Evolutionary conservation across 352 stramenopile species (phyloP).

Genomic region (Pythium dissimile): DNA sequence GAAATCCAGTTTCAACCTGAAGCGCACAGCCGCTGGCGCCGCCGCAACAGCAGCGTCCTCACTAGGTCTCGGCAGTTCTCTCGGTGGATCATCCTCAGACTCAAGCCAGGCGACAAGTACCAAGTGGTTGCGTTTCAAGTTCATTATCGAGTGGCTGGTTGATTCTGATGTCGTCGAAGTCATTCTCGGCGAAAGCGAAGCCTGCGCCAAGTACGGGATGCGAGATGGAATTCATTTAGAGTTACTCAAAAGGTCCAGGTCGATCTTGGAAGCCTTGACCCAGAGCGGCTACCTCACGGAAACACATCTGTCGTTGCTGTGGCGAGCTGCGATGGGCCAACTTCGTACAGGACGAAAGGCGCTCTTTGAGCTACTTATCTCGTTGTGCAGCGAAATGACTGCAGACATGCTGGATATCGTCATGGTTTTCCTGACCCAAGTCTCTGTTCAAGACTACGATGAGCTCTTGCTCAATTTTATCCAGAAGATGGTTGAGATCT

Average conservation of each 20-base stretch:
- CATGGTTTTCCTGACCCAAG: slow-evolving; percentile 70
- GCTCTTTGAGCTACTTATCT: slow-evolving; percentile 70
- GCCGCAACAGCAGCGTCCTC: slow-evolving; percentile 21
- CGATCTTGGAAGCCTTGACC: slow-evolving; percentile 66
- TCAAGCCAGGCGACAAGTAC: slow-evolving; percentile 17
- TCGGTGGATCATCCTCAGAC: slow-evolving; percentile 15
- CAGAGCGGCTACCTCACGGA: slow-evolving; percentile 55
- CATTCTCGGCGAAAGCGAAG: slow-evolving; percentile 67
- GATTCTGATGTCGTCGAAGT: slow-evolving; percentile 80
- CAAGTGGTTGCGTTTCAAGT: slow-evolving; percentile 72
- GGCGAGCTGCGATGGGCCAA: slow-evolving; percentile 67
- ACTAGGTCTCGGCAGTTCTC: slow-evolving; percentile 13
- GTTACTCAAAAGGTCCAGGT: slow-evolving; percentile 73
- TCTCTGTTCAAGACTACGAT: slow-evolving; percentile 66
- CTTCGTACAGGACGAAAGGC: slow-evolving; percentile 64
- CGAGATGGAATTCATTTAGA: slow-evolving; percentile 80
- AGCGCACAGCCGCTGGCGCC: slow-evolving; percentile 20
- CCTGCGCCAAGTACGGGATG: slow-evolving; percentile 63
- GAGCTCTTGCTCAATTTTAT: slow-evolving; percentile 77
- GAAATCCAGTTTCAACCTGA: slow-evolving; percentile 54
- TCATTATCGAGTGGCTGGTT: slow-evolving; percentile 76
- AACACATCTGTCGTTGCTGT: slow-evolving; percentile 68
- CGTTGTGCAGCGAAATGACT: slow-evolving; percentile 58
- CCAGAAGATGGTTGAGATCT: slow-evolving; percentile 68
- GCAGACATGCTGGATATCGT: slow-evolving; percentile 78